These are phyloP conservation scores for Ogataea paraovalis DNA, from an alignment of 805 yeast species.

Conservation along the genomic window DNA sequence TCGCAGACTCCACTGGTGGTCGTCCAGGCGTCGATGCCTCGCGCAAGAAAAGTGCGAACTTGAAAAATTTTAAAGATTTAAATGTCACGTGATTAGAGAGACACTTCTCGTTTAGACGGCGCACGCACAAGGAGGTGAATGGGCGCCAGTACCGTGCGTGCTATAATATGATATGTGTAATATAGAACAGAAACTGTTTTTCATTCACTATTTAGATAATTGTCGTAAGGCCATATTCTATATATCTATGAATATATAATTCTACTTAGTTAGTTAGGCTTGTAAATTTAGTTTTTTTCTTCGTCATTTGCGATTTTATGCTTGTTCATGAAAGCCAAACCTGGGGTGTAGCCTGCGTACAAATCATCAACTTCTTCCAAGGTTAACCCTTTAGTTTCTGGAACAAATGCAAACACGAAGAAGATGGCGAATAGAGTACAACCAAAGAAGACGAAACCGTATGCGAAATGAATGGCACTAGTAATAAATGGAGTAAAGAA, in stretches of 20 bases:
- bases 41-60: constrained; percentile 20
- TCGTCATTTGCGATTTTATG: not conserved
- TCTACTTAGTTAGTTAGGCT: no score
- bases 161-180: no score
- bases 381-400: constrained; percentile 52
- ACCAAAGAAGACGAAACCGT: constrained; percentile 54
- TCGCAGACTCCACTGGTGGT: no score
- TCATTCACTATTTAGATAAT: no score
- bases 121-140: no score
- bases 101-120: no score
- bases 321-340: not conserved
- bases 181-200: no score
- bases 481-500: constrained; percentile 57
- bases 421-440: constrained; percentile 51
- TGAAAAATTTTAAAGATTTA: constrained; percentile 19
- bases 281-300: not conserved
- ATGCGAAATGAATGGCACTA: constrained; percentile 49
- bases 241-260: no score
- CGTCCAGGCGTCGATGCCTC: no score
- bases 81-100: constrained; percentile 25
- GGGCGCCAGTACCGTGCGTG: no score
- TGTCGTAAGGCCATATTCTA: no score
- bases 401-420: constrained; percentile 49
- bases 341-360: constrained; percentile 29
- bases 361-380: constrained; percentile 55